phyloP scores from a whole-genome alignment of 1,284 basidiomycete species.

The Ganoderma sp. region DNA sequence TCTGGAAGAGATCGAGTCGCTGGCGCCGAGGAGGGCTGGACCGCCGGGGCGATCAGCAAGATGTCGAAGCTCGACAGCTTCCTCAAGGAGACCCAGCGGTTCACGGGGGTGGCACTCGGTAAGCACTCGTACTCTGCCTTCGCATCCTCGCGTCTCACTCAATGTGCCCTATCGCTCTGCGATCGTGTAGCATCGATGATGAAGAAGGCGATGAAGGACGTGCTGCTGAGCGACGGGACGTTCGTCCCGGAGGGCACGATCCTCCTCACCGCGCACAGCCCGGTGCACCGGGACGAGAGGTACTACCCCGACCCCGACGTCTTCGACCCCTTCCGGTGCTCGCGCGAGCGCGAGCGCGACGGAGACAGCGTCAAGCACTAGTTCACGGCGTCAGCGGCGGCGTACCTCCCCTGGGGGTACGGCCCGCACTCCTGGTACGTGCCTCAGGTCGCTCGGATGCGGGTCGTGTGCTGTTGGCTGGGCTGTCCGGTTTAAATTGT shows the following conservation, averaged over 20 bases:
- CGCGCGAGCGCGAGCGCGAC: slow-evolving; percentile 41
- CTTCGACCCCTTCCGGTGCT: slow-evolving; percentile 55
- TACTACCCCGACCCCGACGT: slow-evolving; percentile 46
- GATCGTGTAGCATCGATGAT: slow-evolving; percentile 20
- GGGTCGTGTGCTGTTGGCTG: too few species aligned
- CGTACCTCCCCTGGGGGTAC: slow-evolving; percentile 34
- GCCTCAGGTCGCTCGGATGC: not conserved
- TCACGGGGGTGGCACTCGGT: slow-evolving; percentile 41
- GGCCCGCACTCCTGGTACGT: slow-evolving; percentile 34
- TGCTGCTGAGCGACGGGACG: slow-evolving; percentile 48
- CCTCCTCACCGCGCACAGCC: slow-evolving; percentile 46
- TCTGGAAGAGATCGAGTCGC: slow-evolving; percentile 50
- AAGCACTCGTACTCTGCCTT: too few species aligned
- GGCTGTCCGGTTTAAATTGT: too few species aligned
- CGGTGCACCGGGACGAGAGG: slow-evolving; percentile 47
- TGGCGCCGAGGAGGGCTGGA: slow-evolving; percentile 46
- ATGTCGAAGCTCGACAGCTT: slow-evolving; percentile 60
- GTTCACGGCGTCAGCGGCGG: slow-evolving; percentile 41
- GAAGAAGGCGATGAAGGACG: slow-evolving; percentile 40
- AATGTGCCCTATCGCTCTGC: not conserved
- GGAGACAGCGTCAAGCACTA: slow-evolving; percentile 32
- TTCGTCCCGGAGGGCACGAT: slow-evolving; percentile 49
- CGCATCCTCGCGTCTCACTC: too few species aligned
- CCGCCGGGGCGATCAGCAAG: slow-evolving; percentile 48
- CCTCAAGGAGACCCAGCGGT: slow-evolving; percentile 53